A percentile compares a stretch with the other conserved stretches of the same genome.
These are phyloP conservation scores for Dioszegia aurantiaca DNA, from an alignment of 768 basidiomycete species.

Conservation along the genomic window DNA sequence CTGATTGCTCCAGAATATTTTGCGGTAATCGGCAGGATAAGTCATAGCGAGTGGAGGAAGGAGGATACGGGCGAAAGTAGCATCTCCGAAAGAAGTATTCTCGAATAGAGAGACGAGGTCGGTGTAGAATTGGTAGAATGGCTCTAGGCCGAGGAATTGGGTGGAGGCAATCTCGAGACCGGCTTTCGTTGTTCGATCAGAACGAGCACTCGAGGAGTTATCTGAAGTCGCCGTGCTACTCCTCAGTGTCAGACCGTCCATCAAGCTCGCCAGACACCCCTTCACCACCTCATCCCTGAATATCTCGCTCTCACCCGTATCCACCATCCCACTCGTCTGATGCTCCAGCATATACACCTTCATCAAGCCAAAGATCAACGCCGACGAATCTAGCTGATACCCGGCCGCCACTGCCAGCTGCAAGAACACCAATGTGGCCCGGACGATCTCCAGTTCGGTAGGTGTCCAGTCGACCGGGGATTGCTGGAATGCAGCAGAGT, in stretches of 20 bases:
- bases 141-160: slow-evolving; percentile 56
- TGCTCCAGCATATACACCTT: slow-evolving; percentile 96
- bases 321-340: slow-evolving; percentile 51
- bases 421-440: slow-evolving; percentile 64
- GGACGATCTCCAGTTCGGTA: slow-evolving; percentile 72
- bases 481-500: slow-evolving; percentile 65
- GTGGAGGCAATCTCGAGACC: slow-evolving; percentile 19
- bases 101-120: slow-evolving; percentile 89
- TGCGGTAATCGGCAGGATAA: slow-evolving; percentile 78
- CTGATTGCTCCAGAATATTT: slow-evolving; percentile 71
- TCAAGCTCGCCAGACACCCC: slow-evolving; percentile 61
- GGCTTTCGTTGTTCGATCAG: not conserved
- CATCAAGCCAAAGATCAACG: slow-evolving; percentile 75
- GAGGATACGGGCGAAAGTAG: slow-evolving; percentile 69
- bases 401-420: slow-evolving; percentile 47
- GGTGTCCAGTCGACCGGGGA: slow-evolving; percentile 72
- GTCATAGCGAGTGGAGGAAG: slow-evolving; percentile 72
- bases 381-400: slow-evolving; percentile 56
- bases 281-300: slow-evolving; percentile 72
- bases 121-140: slow-evolving; percentile 91
- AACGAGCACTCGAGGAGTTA: slow-evolving; percentile 54
- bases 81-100: slow-evolving; percentile 80
- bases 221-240: not conserved
- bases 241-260: slow-evolving; percentile 50
- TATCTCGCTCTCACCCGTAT: slow-evolving; percentile 49